Base-by-base conservation (phyloP, 2,329 filamentous ascomycete genomes). In the Teratosphaeria zuluensis region DNA sequence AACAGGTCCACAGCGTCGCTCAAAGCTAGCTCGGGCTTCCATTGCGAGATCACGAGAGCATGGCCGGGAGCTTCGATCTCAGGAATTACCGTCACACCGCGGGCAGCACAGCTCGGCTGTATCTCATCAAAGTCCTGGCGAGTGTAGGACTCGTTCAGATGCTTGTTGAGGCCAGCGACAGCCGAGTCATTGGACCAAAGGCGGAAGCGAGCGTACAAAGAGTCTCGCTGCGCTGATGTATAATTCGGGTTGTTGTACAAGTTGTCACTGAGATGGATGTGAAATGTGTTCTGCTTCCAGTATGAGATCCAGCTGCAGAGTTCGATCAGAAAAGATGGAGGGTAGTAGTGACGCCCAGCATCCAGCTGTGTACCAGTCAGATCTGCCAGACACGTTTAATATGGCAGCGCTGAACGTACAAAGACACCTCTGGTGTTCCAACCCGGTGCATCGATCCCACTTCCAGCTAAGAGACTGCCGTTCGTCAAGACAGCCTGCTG, bases 1-100 rank as follows among this genome's bases (percentile, higher is more conserved):
- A 85, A 69, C 56, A 84, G 70, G 53, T 80, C 81, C 4, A 78
- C 68, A 16, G 61, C 46, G 57, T 80, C 76, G 2, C 70, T 66
- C 11, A 82, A 70, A 0, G 77, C 81, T 16, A 84, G 68, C 60
- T 84, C 75, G 0, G 81, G 81, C 61, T 79, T 81, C 82, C 82
- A 85, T 63, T 84, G 81, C 0, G 79, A 79, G 28, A 85, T 77
- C 4, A 77, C 76, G 1, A 85, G 69, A 1, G 79, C 77, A 60
- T 85, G 83, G 0, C 82, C 82, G 0, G 83, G 82, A 0, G 81
- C 76, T 65, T 85, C 83, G 28, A 85, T 82, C 66, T 85, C 83
- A 0, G 82, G 82, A 3, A 84, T 74, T 1, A 85, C 71, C 0
- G 82, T 83, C 1, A 85, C 78, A 3, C 83, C 83, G 4, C 81